phyloP scores from a whole-genome alignment of 2,329 filamentous ascomycete species.

The Aureobasidium uvarum region DNA sequence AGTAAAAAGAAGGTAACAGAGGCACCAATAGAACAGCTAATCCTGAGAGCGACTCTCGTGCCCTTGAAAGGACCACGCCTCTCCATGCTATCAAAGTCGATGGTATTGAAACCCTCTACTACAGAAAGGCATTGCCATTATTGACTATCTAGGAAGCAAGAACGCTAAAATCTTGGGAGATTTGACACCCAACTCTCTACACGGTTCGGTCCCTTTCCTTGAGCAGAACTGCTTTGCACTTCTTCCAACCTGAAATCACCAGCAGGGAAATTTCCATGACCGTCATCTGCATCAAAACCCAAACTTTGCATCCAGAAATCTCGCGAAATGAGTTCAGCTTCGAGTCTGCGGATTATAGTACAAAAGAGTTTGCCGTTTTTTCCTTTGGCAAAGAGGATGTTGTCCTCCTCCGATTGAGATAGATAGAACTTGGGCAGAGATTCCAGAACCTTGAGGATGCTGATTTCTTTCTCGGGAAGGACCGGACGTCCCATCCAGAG shows the following conservation, averaged over 20 bases:
- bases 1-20: too few species aligned
- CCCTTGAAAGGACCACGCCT: too few species aligned
- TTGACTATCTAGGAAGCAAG: background rate
- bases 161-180: background rate
- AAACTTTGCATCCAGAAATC: conserved; percentile 21
- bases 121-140: background rate
- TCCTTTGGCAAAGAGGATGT: background rate
- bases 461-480: background rate
- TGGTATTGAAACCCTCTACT: too few species aligned
- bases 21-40: too few species aligned
- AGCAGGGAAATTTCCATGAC: background rate
- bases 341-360: background rate
- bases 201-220: background rate
- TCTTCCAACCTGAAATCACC: background rate
- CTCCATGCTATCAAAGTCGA: too few species aligned
- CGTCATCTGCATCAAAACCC: background rate
- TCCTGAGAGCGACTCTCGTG: too few species aligned
- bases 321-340: conserved; percentile 13
- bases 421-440: conserved; percentile 5
- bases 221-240: background rate
- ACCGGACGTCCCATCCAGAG: conserved; percentile 14
- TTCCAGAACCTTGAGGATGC: background rate
- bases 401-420: background rate
- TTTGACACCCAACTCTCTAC: background rate
- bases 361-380: background rate